Evolutionary conservation across 1,139 yeast species (phyloP).

Genomic region (Taiozyma sp.): DNA sequence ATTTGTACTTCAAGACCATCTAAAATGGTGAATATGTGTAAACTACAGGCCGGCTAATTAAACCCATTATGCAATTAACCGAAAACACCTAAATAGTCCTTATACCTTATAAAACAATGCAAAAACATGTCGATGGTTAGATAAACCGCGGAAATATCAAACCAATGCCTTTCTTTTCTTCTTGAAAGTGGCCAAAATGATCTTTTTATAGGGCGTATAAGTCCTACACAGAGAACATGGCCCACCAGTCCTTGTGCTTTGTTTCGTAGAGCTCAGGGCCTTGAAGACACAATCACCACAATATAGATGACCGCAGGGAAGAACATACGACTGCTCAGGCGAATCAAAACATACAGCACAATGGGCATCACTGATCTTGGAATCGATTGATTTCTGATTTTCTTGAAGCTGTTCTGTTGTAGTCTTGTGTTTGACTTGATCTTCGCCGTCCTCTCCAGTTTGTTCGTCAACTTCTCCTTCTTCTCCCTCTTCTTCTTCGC

Average conservation of each 20-base stretch:
- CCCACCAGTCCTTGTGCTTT: conserved; percentile 30
- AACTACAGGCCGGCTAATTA: neutral
- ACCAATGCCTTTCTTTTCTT: conserved; percentile 21
- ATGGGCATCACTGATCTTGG: conserved; percentile 30
- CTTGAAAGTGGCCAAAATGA: conserved; percentile 27
- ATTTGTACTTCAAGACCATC: neutral
- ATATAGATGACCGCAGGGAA: conserved; percentile 53
- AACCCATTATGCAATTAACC: neutral
- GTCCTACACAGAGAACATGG: conserved; percentile 48
- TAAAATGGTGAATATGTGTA: neutral
- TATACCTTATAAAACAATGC: neutral
- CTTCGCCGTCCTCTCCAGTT: neutral
- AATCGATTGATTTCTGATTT: conserved; percentile 19
- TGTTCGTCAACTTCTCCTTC: conserved; percentile 4
- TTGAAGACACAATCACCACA: conserved; percentile 47
- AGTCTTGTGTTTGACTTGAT: conserved; percentile 11
- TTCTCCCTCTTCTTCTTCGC: conserved; percentile 12
- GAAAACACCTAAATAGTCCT: neutral
- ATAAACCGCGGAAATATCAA: neutral
- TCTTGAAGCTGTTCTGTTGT: conserved; percentile 28
- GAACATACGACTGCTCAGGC: conserved; percentile 39
- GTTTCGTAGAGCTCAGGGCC: conserved; percentile 41
- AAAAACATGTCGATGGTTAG: neutral
- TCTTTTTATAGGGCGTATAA: conserved; percentile 31
- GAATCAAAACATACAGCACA: conserved; percentile 54